phyloP scores from a whole-genome alignment of 176 grass and related monocot genomes.

The Oryza glaberrima region DNA sequence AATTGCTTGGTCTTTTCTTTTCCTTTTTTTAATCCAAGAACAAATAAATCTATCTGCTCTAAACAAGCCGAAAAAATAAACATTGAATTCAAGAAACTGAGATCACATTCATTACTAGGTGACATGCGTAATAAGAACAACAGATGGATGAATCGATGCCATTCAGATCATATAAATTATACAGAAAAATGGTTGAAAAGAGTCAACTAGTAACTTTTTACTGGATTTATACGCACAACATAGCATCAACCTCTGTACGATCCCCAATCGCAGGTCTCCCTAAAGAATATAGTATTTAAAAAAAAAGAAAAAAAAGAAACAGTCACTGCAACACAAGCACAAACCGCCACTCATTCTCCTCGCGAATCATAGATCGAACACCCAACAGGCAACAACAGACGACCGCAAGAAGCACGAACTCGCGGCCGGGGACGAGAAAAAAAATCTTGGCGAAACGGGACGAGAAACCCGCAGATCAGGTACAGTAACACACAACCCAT shows the following conservation, averaged over 20 bases:
- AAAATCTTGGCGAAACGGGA: neutral
- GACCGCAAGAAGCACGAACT: neutral
- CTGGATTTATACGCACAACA: neutral
- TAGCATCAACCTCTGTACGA: neutral
- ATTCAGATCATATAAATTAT: neutral
- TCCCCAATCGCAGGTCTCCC: neutral
- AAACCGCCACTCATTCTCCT: neutral
- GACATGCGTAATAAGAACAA: neutral
- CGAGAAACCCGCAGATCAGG: neutral
- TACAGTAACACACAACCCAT: too few relatives aligned
- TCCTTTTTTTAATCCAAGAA: neutral
- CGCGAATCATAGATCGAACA: neutral
- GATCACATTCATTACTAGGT: neutral
- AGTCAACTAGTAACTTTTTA: neutral
- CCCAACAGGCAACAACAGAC: neutral
- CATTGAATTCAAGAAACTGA: constrained; percentile 13
- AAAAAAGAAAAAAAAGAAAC: too few relatives aligned
- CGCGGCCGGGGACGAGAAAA: neutral
- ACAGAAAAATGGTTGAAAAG: neutral
- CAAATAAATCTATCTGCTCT: neutral
- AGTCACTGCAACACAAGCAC: neutral
- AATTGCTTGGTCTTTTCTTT: neutral
- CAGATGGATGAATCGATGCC: neutral
- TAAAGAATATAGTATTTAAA: neutral
- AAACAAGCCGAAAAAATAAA: neutral